Conservation (phyloP, 2,329 filamentous ascomycete species). For the Phyllosticta paracitricarpa region DNA sequence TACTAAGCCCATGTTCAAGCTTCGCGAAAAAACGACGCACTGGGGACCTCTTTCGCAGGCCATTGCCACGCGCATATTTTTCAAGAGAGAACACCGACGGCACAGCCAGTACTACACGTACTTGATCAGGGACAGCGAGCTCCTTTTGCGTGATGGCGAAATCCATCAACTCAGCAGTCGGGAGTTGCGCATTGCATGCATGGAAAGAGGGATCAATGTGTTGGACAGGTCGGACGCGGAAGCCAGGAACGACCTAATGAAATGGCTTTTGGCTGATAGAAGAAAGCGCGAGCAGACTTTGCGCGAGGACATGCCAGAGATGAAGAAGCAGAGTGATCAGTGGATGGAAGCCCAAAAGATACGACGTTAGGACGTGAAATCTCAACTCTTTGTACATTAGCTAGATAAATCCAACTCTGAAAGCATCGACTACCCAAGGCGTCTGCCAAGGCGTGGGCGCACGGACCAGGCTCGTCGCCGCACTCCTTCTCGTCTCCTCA, state of each 20-base stretch:
- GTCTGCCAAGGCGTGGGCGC: background rate
- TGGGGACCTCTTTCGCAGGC: background rate
- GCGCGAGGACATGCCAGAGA: background rate
- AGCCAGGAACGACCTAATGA: conserved; percentile 27
- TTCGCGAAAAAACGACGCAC: background rate
- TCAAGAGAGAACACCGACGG: background rate
- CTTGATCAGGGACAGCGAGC: conserved; percentile 58
- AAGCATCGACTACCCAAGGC: background rate
- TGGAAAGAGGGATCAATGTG: conserved; percentile 56
- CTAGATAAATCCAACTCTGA: background rate
- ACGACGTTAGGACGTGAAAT: background rate
- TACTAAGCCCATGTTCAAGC: background rate
- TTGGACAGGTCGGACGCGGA: conserved; percentile 30
- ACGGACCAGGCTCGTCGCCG: background rate
- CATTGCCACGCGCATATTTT: background rate
- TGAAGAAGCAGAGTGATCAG: background rate
- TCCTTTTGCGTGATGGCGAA: conserved; percentile 57
- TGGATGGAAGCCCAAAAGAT: background rate
- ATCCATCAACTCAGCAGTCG: conserved; percentile 46
- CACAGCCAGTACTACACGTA: conserved; percentile 43
- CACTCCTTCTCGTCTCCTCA: background rate
- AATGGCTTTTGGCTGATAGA: background rate
- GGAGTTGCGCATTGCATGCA: conserved; percentile 61
- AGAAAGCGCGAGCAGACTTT: background rate
- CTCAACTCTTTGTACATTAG: background rate